A percentile compares a stretch with the other conserved stretches of the same genome.
Evolutionary conservation across 371 early-diverging fungal species (phyloP).

Genomic region (Lichtheimia corymbifera): DNA sequence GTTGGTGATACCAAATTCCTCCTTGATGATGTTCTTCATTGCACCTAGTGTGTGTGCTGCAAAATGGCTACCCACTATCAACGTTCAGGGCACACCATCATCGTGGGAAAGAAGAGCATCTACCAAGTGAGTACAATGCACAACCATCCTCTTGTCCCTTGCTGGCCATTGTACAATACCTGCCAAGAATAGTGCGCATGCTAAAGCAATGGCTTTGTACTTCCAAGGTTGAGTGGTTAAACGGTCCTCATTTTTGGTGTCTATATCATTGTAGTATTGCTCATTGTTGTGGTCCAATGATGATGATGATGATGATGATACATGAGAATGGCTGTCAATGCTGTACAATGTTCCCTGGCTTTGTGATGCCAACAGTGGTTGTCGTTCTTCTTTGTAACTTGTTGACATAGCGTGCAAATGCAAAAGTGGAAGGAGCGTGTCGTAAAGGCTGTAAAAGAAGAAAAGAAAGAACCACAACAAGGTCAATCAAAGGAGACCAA

Average conservation of each 20-base stretch:
- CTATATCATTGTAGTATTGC: neutral
- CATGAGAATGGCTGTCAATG: no score
- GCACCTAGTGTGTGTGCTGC: conserved; percentile 69
- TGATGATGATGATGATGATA: no score
- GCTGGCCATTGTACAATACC: conserved; percentile 23
- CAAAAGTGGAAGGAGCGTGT: no score
- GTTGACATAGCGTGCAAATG: no score
- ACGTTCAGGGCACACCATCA: neutral
- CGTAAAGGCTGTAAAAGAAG: no score
- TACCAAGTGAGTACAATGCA: no score
- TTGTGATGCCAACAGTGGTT: no score
- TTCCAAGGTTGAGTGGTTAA: conserved; percentile 46
- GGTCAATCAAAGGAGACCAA: no score
- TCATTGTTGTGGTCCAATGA: no score
- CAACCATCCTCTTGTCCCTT: neutral
- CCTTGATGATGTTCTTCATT: conserved; percentile 61
- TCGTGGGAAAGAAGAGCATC: neutral
- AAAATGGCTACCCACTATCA: conserved; percentile 63
- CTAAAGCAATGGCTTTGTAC: conserved; percentile 58
- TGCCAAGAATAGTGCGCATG: conserved; percentile 58
- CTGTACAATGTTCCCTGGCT: no score
- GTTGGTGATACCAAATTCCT: conserved; percentile 67
- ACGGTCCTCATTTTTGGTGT: conserved; percentile 11
- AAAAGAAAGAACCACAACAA: no score
- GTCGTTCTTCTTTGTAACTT: no score